Conservation (phyloP, 176 grass and related monocot genomes). For the Oryza nivara region DNA sequence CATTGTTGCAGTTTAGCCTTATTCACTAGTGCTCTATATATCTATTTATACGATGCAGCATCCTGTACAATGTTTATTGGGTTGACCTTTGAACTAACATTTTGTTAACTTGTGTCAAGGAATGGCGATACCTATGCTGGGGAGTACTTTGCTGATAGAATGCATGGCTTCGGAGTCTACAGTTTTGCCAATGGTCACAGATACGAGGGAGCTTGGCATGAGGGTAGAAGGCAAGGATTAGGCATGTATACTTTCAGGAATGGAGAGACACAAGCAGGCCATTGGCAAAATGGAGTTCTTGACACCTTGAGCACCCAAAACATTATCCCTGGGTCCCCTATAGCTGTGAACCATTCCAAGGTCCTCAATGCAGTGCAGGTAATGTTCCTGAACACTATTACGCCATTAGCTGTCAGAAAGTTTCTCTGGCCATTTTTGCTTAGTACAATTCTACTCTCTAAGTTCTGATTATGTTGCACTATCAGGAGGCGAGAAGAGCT, state of each 20-base stretch:
- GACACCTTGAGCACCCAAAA: conserved; percentile 87
- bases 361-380: conserved; percentile 97
- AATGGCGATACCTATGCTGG: conserved; percentile 95
- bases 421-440: background rate
- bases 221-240: conserved; percentile 92
- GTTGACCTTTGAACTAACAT: conserved; percentile 40
- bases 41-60: background rate
- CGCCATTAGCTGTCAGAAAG: background rate
- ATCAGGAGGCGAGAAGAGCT: conserved; percentile 94
- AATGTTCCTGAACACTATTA: conserved; percentile 21
- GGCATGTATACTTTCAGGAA: conserved; percentile 99
- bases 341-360: conserved; percentile 88
- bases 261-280: conserved; percentile 95
- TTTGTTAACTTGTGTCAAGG: conserved; percentile 53
- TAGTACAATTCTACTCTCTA: conserved; percentile 21
- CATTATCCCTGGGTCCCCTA: conserved; percentile 65
- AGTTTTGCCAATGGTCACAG: conserved; percentile 96
- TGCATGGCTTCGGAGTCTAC: conserved; percentile 98
- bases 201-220: conserved; percentile 98
- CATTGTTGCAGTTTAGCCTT: conserved; percentile 8
- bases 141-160: conserved; percentile 97
- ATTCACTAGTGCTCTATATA: background rate
- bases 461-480: conserved; percentile 37
- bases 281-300: conserved; percentile 93
- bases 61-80: conserved; percentile 5